Evolutionary conservation across 352 stramenopile species (phyloP).

Genomic region (Pythium guiyangense): DNA sequence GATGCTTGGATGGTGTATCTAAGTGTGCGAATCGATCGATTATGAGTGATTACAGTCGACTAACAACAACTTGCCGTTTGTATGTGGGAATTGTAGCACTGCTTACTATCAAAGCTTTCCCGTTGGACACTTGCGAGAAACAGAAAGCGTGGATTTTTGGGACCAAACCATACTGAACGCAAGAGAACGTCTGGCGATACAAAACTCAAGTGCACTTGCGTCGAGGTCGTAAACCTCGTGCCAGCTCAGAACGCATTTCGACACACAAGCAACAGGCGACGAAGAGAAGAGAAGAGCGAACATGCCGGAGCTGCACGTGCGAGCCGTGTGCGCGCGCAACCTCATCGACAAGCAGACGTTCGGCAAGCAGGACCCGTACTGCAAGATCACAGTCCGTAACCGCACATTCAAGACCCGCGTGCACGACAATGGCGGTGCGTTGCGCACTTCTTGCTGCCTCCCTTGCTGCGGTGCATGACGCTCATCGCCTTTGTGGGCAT

Average conservation of each 20-base stretch:
- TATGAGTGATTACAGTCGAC: no score
- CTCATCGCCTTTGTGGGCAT: background rate
- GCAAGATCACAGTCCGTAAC: constrained; percentile 57
- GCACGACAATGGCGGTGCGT: constrained; percentile 79
- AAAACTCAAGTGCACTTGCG: background rate
- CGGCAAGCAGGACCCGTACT: constrained; percentile 81
- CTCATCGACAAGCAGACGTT: constrained; percentile 83
- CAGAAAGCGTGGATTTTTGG: background rate
- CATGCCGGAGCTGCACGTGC: constrained; percentile 73
- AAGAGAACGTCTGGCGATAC: background rate
- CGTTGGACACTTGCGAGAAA: background rate
- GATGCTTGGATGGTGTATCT: no score
- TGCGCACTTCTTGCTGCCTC: background rate
- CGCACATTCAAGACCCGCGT: constrained; percentile 72
- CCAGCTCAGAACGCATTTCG: background rate
- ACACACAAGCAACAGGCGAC: background rate
- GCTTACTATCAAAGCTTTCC: background rate
- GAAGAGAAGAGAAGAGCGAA: background rate
- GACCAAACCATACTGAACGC: background rate
- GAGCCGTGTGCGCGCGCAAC: constrained; percentile 73
- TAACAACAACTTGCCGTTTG: no score
- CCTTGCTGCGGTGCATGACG: background rate
- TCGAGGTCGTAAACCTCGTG: background rate
- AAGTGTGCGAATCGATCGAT: background rate
- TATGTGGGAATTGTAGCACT: no score